These are phyloP conservation scores for Lachancea meyersii DNA, from an alignment of 805 yeast genomes.

Conservation along the genomic window DNA sequence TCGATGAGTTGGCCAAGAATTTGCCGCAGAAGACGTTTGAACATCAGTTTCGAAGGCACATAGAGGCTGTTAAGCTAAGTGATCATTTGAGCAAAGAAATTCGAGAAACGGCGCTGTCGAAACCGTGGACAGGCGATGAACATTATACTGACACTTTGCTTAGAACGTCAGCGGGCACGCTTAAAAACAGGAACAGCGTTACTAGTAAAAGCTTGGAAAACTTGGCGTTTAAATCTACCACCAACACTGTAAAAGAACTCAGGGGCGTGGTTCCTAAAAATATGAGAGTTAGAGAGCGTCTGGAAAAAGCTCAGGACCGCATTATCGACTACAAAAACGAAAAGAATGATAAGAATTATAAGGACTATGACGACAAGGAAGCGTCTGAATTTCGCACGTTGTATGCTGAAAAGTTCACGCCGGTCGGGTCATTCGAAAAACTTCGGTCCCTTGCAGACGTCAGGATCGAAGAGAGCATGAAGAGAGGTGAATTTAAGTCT, in stretches of 20 bases:
- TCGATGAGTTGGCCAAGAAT: constrained; percentile 25
- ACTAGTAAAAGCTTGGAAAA: constrained; percentile 3
- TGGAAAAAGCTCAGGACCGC: constrained; percentile 57
- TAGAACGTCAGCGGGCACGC: constrained; percentile 51
- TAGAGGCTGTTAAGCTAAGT: constrained; percentile 41
- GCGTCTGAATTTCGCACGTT: constrained; percentile 46
- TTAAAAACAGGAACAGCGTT: constrained; percentile 34
- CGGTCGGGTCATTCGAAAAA: constrained; percentile 35
- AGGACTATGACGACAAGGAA: constrained; percentile 32
- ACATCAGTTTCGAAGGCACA: constrained; percentile 34
- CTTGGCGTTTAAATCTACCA: constrained; percentile 11
- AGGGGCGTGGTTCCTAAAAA: constrained; percentile 24
- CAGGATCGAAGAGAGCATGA: constrained; percentile 65
- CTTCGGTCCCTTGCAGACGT: constrained; percentile 68
- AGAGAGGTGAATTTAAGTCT: constrained; percentile 61
- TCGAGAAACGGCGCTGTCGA: constrained; percentile 43
- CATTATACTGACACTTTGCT: constrained; percentile 39
- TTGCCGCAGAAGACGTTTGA: constrained; percentile 35
- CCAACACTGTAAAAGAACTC: constrained; percentile 15
- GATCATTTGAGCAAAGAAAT: constrained; percentile 39
- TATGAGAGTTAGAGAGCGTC: constrained; percentile 33
- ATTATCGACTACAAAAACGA: constrained; percentile 56
- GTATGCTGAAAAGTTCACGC: constrained; percentile 55
- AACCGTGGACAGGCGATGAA: constrained; percentile 60
- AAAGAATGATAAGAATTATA: constrained; percentile 18